Conservation (phyloP, 2,329 filamentous ascomycete species). For the Aspergillus persii region DNA sequence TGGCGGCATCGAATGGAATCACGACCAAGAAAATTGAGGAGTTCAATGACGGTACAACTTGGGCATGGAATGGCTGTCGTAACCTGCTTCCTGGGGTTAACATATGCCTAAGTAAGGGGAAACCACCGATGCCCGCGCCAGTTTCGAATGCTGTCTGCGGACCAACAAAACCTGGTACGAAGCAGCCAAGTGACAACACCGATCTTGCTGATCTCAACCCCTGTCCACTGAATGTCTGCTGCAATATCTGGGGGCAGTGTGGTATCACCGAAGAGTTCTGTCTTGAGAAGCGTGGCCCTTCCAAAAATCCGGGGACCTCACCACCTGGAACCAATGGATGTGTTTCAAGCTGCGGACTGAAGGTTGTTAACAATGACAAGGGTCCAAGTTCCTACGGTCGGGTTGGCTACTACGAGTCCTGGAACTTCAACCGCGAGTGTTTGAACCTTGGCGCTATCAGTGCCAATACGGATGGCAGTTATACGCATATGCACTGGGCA, state of each 20-base stretch:
- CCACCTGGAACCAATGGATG: constrained; percentile 34
- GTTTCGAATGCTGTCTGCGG: constrained; percentile 45
- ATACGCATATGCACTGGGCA: too few species aligned
- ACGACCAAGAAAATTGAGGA: constrained; percentile 38
- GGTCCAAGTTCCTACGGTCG: too few species aligned
- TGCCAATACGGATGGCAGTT: too few species aligned
- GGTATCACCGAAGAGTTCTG: constrained; percentile 48
- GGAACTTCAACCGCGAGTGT: constrained; percentile 24
- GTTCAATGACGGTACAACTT: constrained; percentile 45
- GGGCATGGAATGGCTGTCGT: constrained; percentile 45
- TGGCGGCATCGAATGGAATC: constrained; percentile 23
- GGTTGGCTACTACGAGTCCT: too few species aligned
- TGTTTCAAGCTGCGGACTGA: constrained; percentile 43
- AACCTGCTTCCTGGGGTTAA: constrained; percentile 25
- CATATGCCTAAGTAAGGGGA: constrained; percentile 44
- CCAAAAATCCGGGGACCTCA: constrained; percentile 41
- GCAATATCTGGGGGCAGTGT: constrained; percentile 27
- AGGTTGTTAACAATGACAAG: constrained; percentile 29
- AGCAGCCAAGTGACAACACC: constrained; percentile 25
- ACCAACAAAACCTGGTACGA: constrained; percentile 42
- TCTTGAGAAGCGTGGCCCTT: constrained; percentile 27
- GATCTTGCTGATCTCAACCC: constrained; percentile 22
- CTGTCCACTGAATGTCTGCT: neutral
- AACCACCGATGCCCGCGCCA: constrained; percentile 40
- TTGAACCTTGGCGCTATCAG: too few species aligned